Evolutionary conservation across 768 basidiomycete genomes (phyloP).

Genomic region (Lactarius akahatsu): DNA sequence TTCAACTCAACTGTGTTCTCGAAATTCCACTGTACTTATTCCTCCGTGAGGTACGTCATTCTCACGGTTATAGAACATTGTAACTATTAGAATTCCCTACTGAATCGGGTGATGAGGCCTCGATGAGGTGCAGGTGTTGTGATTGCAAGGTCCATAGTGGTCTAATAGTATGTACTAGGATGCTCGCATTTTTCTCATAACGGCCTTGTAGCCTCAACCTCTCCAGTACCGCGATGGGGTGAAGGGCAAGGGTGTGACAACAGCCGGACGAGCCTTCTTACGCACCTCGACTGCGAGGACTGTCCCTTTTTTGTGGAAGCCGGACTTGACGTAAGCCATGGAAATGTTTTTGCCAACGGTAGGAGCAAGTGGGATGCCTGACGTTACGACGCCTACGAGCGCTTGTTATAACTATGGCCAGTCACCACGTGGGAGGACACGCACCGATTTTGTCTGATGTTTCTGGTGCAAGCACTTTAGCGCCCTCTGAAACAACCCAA

Average conservation of each 20-base stretch:
- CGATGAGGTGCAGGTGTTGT: neutral
- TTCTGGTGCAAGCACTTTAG: conserved; percentile 62
- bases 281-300: conserved; percentile 83
- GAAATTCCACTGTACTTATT: no score
- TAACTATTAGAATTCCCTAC: neutral
- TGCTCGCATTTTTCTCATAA: neutral
- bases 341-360: conserved; percentile 89
- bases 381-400: conserved; percentile 69
- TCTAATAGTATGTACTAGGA: neutral
- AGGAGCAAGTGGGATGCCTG: conserved; percentile 88
- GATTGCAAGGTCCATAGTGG: neutral
- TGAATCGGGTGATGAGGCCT: neutral
- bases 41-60: neutral
- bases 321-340: conserved; percentile 86
- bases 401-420: conserved; percentile 12
- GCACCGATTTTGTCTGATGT: conserved; percentile 60
- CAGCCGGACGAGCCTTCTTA: conserved; percentile 71
- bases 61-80: neutral
- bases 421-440: conserved; percentile 29
- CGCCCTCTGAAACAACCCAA: conserved; percentile 57
- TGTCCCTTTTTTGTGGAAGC: conserved; percentile 89
- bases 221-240: conserved; percentile 79
- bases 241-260: conserved; percentile 86
- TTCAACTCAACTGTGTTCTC: no score
- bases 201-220: conserved; percentile 38